These are phyloP conservation scores for Kodamaea leandrae DNA, from an alignment of 805 yeast species.

Conservation along the genomic window DNA sequence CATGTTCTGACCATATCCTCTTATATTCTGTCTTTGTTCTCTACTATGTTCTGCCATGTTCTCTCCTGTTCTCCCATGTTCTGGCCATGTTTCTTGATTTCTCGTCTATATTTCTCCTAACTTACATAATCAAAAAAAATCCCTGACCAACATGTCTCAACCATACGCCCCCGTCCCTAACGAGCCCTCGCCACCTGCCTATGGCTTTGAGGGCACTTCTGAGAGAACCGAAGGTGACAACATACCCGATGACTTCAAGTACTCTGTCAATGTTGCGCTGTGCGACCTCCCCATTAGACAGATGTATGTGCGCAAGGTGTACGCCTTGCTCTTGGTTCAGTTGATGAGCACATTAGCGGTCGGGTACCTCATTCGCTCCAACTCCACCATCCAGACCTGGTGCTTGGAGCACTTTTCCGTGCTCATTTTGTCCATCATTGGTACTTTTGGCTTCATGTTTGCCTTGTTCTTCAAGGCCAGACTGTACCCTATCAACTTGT, in stretches of 20 bases:
- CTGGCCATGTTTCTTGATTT: too few relatives aligned
- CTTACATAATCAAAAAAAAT: not conserved
- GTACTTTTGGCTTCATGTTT: slow-evolving; percentile 62
- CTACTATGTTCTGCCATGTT: too few relatives aligned
- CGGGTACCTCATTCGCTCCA: slow-evolving; percentile 49
- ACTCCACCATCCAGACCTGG: slow-evolving; percentile 49
- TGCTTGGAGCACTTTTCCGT: slow-evolving; percentile 58
- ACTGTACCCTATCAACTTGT: slow-evolving; percentile 64
- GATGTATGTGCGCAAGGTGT: slow-evolving; percentile 75
- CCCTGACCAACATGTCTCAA: slow-evolving; percentile 3
- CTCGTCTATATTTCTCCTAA: too few relatives aligned
- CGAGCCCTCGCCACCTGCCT: not conserved
- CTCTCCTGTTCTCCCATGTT: too few relatives aligned
- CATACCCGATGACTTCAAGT: slow-evolving; percentile 77
- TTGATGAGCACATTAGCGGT: slow-evolving; percentile 57
- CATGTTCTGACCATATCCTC: too few relatives aligned
- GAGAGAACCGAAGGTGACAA: slow-evolving; percentile 30
- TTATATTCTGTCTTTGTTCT: too few relatives aligned
- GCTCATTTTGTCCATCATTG: slow-evolving; percentile 52
- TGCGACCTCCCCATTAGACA: slow-evolving; percentile 76
- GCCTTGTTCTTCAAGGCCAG: slow-evolving; percentile 63
- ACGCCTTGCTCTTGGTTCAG: slow-evolving; percentile 66
- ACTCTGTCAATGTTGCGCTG: slow-evolving; percentile 70
- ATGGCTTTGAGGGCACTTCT: not conserved
- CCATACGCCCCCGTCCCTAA: not conserved